A percentile compares a stretch with the other conserved stretches of the same genome.
phyloP scores from a whole-genome alignment of 2,329 filamentous ascomycete genomes.

The Aspergillus brunneoviolaceus region DNA sequence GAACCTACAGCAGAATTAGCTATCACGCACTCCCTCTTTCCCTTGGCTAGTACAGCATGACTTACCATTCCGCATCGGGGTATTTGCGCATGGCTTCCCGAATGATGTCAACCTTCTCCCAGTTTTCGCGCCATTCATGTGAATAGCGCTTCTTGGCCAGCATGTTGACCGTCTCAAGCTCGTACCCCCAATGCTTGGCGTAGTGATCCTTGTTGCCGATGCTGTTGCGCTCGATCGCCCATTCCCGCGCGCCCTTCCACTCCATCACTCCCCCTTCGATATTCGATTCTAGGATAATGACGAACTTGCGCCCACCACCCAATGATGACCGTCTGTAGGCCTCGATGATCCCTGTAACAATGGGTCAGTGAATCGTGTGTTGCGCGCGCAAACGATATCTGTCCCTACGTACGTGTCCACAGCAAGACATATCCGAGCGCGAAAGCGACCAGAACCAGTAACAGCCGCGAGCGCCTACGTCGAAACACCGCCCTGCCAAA shows the following conservation, averaged over 20 bases:
- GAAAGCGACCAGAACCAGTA: constrained; percentile 61
- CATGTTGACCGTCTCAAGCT: constrained; percentile 96
- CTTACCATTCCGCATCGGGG: constrained; percentile 92
- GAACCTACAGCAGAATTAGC: constrained; percentile 62
- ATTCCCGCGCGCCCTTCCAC: constrained; percentile 95
- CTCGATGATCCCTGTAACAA: constrained; percentile 57
- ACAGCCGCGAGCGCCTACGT: constrained; percentile 63
- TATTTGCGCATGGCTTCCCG: constrained; percentile 88
- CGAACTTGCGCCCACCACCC: constrained; percentile 85
- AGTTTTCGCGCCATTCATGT: constrained; percentile 98
- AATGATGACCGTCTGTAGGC: constrained; percentile 71
- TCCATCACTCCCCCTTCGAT: constrained; percentile 97
- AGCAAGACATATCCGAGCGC: constrained; percentile 67
- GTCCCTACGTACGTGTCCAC: constrained; percentile 63
- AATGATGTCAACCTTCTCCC: constrained; percentile 97
- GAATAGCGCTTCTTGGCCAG: constrained; percentile 98
- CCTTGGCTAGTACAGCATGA: constrained; percentile 9
- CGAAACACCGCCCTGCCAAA: constrained; percentile 56
- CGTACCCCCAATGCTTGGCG: constrained; percentile 83
- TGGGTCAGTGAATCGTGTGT: constrained; percentile 25
- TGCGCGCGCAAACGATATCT: neutral
- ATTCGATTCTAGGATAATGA: constrained; percentile 91
- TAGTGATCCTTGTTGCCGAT: constrained; percentile 94
- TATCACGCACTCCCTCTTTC: neutral
- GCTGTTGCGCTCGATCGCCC: constrained; percentile 96